Percentiles rank a stretch among this genome's conserved stretches.
Conservation (phyloP, 2,329 filamentous ascomycete genomes). For the Colletotrichum higginsianum region DNA sequence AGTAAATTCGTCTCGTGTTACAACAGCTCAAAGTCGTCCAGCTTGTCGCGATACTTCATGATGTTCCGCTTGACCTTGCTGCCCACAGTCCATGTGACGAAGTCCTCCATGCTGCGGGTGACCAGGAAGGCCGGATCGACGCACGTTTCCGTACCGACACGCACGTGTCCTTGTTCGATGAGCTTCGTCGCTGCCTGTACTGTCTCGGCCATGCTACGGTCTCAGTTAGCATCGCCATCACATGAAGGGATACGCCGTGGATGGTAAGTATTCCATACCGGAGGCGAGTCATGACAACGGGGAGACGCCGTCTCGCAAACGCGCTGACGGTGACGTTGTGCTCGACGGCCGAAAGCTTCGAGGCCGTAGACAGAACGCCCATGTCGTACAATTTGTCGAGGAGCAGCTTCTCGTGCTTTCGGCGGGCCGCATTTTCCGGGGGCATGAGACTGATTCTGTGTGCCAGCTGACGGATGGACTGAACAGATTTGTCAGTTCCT, state of each 20-base stretch:
- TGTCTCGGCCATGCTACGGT: slow-evolving; percentile 84
- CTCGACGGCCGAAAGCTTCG: slow-evolving; percentile 88
- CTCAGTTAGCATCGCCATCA: slow-evolving; percentile 12
- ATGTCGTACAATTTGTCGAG: slow-evolving; percentile 95
- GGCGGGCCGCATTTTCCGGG: slow-evolving; percentile 81
- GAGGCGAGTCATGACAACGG: slow-evolving; percentile 91
- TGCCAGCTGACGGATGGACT: slow-evolving; percentile 90
- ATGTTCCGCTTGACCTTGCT: slow-evolving; percentile 98
- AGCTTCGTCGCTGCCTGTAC: slow-evolving; percentile 88
- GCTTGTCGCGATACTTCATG: slow-evolving; percentile 92
- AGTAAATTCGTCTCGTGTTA: slow-evolving; percentile 57
- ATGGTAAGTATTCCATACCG: slow-evolving; percentile 53
- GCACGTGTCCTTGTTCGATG: slow-evolving; percentile 94
- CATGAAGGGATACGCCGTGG: neutral
- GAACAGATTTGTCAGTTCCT: slow-evolving; percentile 47
- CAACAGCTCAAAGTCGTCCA: slow-evolving; percentile 95
- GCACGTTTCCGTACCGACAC: slow-evolving; percentile 90
- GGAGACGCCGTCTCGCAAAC: slow-evolving; percentile 86
- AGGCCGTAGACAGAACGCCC: slow-evolving; percentile 83
- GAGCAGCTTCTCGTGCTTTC: slow-evolving; percentile 88
- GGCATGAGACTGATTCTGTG: slow-evolving; percentile 90
- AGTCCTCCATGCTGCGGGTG: slow-evolving; percentile 92
- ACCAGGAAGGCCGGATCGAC: slow-evolving; percentile 93
- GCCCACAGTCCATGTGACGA: slow-evolving; percentile 95
- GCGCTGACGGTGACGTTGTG: slow-evolving; percentile 90